phyloP scores from a whole-genome alignment of 306 rosid species.

The Glycine soja region DNA sequence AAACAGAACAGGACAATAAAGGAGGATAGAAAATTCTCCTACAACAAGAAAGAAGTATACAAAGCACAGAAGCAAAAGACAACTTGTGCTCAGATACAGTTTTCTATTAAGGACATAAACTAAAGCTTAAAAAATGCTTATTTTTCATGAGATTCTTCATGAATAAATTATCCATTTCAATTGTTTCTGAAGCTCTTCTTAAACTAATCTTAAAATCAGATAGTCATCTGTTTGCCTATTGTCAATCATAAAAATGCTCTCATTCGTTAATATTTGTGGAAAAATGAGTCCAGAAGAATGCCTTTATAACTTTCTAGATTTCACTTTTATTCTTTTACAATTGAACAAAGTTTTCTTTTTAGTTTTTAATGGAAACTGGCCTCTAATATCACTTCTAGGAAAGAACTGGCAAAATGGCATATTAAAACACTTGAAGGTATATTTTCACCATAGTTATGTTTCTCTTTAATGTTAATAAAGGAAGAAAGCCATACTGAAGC shows the following conservation, averaged over 20 bases:
- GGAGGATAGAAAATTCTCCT: background rate
- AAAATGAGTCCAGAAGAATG: background rate
- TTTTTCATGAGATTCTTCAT: constrained; percentile 19
- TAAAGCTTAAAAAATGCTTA: background rate
- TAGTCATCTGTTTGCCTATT: constrained; percentile 6
- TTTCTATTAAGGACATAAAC: constrained; percentile 21
- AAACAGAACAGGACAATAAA: background rate
- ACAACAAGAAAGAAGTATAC: background rate
- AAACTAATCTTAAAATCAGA: constrained; percentile 11
- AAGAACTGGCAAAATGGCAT: background rate
- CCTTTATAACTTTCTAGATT: background rate
- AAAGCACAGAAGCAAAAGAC: background rate
- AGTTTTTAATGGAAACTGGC: background rate
- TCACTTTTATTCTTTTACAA: constrained; percentile 9
- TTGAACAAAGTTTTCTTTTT: background rate
- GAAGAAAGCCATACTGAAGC: background rate
- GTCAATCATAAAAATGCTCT: background rate
- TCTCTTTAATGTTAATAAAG: background rate
- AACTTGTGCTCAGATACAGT: constrained; percentile 6
- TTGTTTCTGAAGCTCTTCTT: constrained; percentile 7
- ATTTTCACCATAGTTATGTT: background rate
- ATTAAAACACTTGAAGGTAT: background rate
- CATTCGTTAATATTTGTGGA: constrained; percentile 9
- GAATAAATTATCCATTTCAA: constrained; percentile 10
- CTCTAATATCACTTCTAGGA: background rate